These are phyloP conservation scores for Dactylellina drechsleri DNA, from an alignment of 2,329 filamentous ascomycete species.

Conservation along the genomic window DNA sequence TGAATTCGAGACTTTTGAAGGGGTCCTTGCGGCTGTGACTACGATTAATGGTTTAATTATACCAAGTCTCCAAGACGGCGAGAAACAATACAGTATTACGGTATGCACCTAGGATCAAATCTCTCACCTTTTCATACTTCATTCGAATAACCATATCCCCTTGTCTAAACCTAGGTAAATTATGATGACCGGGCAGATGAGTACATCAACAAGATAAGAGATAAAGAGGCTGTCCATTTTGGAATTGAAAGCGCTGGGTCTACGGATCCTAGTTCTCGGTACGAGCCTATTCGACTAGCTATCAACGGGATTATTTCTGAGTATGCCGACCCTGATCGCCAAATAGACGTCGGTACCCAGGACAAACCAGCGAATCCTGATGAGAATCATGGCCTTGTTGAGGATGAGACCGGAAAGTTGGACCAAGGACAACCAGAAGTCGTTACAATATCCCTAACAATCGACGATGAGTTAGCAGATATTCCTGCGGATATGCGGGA, in stretches of 20 bases:
- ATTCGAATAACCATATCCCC: conserved; percentile 6
- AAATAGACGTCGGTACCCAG: conserved; percentile 22
- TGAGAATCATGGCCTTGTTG: conserved; percentile 63
- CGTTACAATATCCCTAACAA: conserved; percentile 84
- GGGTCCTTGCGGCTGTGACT: conserved; percentile 60
- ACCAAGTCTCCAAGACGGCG: conserved; percentile 72
- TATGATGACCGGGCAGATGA: conserved; percentile 60
- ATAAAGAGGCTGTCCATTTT: conserved; percentile 25
- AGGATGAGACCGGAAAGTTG: conserved; percentile 74
- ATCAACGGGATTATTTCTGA: conserved; percentile 76
- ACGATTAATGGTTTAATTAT: conserved; percentile 29
- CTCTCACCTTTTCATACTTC: neutral
- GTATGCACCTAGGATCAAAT: conserved; percentile 13
- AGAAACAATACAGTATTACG: conserved; percentile 61
- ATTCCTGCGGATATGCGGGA: conserved; percentile 97
- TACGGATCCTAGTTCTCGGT: conserved; percentile 69
- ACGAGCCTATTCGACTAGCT: conserved; percentile 75
- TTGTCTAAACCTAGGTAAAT: conserved; percentile 57
- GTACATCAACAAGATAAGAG: conserved; percentile 55
- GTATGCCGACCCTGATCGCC: conserved; percentile 71
- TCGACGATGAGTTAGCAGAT: conserved; percentile 93
- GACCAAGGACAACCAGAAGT: conserved; percentile 76
- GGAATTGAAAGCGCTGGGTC: conserved; percentile 67
- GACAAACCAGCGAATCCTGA: conserved; percentile 63
- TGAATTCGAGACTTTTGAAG: conserved; percentile 91